Evolutionary conservation across 75 land plant species (phyloP), one percentile per base, ranked within the genome.

Genomic region (Pseudotsuga menziesii): DNA sequence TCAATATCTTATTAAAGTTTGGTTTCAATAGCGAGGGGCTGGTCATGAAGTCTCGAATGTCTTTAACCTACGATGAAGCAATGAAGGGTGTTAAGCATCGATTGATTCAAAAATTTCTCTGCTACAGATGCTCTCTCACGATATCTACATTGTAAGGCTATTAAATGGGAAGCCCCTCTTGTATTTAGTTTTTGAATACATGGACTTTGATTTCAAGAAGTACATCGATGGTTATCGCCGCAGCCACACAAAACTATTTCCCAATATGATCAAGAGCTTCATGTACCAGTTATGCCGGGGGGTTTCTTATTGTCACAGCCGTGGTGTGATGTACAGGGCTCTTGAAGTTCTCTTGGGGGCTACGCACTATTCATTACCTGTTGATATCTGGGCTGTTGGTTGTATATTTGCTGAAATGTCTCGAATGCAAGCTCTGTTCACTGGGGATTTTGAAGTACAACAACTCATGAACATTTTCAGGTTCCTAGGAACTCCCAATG

Each of bases 121-220:
- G n/a, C n/a, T n/a, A n/a, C n/a, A n/a, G n/a, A n/a, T n/a, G n/a
- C n/a, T n/a, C n/a, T n/a, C n/a, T n/a, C n/a, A n/a, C n/a, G n/a
- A n/a, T n/a, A n/a, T n/a, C n/a, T n/a, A n/a, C n/a, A n/a, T n/a
- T n/a, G n/a, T n/a, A n/a, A n/a, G n/a, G n/a, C n/a, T n/a, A n/a
- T n/a, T 92, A 39, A 35, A 35, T 35, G 94, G 93, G 27, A 94
- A 90, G 83, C 88, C 93, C 2, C 77, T 91, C 12, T 81, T 96
- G 15, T 96, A 96, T 81, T 63, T 96, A 79, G 94, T 96, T 4
- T 96, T 96, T 70, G 99, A 96, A 82, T 96, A 88, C 76, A 83
- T 94, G 57, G 99, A 96, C 66, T 90, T 90, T 19, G 99, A 96
- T 80, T 89, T 96, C 17, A 96, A 96, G 91, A 96, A 94, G 76